Evolutionary conservation across 1,139 yeast species (phyloP).

Genomic region (Scheffersomyces stambukii): DNA sequence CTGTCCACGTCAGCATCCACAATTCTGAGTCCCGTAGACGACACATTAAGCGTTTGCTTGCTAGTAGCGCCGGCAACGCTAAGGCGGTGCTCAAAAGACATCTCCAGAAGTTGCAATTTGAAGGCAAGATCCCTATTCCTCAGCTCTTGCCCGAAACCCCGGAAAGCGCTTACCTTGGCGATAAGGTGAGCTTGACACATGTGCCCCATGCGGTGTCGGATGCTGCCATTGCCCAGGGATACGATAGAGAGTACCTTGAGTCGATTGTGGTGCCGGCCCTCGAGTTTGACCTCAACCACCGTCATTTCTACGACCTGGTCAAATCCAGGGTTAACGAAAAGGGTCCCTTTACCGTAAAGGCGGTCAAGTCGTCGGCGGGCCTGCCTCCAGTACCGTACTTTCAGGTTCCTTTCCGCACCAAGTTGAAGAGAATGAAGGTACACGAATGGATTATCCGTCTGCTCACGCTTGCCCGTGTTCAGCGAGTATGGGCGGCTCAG

Average conservation of each 20-base stretch:
- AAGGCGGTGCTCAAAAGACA: constrained; percentile 20
- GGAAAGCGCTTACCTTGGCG: constrained; percentile 7
- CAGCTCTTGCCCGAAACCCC: constrained; percentile 29
- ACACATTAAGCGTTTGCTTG: constrained; percentile 9
- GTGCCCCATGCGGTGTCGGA: constrained; percentile 4
- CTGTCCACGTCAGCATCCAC: neutral
- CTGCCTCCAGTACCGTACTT: constrained; percentile 26
- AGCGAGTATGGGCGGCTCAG: constrained; percentile 15
- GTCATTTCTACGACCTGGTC: no score
- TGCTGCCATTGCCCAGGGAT: constrained; percentile 12
- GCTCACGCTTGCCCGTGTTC: constrained; percentile 19
- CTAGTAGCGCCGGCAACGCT: constrained; percentile 7
- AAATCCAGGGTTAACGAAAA: constrained; percentile 22
- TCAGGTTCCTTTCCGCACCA: constrained; percentile 21
- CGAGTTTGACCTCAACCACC: constrained; percentile 32
- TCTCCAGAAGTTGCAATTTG: constrained; percentile 25
- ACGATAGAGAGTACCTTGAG: constrained; percentile 32
- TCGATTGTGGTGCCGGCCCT: constrained; percentile 33
- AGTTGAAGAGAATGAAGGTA: constrained; percentile 18
- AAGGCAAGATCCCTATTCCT: constrained; percentile 29
- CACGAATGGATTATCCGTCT: constrained; percentile 32
- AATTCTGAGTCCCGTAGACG: neutral
- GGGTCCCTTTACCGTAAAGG: constrained; percentile 37
- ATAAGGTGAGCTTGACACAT: constrained; percentile 4
- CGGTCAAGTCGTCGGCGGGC: constrained; percentile 30